phyloP scores from a whole-genome alignment of 2,329 filamentous ascomycete genomes.

The Daldinia eschscholtzii region DNA sequence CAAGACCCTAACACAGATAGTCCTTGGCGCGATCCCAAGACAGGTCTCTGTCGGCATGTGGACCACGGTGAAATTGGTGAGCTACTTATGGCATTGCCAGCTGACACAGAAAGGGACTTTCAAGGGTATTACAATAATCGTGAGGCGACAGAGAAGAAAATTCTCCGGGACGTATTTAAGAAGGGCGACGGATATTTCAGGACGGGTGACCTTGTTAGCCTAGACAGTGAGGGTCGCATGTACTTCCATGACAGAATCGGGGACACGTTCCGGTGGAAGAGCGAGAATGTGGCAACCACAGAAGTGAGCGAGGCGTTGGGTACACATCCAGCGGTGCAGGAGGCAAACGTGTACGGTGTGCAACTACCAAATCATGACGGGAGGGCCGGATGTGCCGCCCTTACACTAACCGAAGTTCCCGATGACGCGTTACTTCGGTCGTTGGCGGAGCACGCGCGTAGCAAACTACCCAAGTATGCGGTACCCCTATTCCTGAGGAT shows the following conservation, averaged over 20 bases:
- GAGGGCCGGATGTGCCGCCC: conserved; percentile 82
- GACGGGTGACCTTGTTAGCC: conserved; percentile 83
- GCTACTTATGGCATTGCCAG: conserved; percentile 77
- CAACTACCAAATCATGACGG: conserved; percentile 84
- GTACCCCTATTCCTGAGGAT: conserved; percentile 82
- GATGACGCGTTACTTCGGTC: conserved; percentile 64
- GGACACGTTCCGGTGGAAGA: conserved; percentile 85
- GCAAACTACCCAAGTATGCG: conserved; percentile 77
- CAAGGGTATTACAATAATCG: conserved; percentile 86
- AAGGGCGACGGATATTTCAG: conserved; percentile 87
- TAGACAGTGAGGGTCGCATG: conserved; percentile 76
- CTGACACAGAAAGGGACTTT: conserved; percentile 74
- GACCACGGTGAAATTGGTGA: conserved; percentile 77
- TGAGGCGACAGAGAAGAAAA: conserved; percentile 77
- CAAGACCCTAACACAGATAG: conserved; percentile 78
- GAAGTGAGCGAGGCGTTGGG: conserved; percentile 85
- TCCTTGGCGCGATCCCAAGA: conserved; percentile 75
- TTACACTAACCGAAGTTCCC: conserved; percentile 67
- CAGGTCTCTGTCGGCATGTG: conserved; percentile 75
- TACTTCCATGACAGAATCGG: conserved; percentile 87
- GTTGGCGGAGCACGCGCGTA: conserved; percentile 70
- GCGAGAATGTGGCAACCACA: conserved; percentile 83
- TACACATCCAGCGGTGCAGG: conserved; percentile 72
- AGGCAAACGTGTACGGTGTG: conserved; percentile 91
- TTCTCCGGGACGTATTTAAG: conserved; percentile 77